Evolutionary conservation across 2,329 filamentous ascomycete genomes (phyloP), one percentile per base, ranked within the genome.

Genomic region (Alternaria alternata): DNA sequence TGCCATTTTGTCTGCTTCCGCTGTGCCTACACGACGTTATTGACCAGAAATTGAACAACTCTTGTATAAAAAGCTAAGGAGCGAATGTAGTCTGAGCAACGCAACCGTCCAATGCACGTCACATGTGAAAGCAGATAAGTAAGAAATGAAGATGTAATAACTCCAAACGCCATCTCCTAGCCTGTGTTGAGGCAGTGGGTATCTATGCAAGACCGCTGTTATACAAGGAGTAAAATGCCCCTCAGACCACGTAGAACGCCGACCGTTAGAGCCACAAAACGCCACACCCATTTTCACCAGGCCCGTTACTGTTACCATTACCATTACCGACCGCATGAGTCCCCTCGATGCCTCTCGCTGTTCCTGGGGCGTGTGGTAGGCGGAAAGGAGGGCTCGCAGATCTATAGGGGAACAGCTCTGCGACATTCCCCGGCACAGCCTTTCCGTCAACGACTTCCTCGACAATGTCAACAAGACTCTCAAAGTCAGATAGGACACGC

Each of bases 371-470:
- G 16, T 9, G 32, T 7, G 48, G 48, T 18, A 41, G 18, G 5
- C 51, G 57, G 20, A 56, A 44, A 9, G 34, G 49, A 22, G 57
- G 59, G 49, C 67, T 69, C n/a, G 69, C 18, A 7, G 59, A 54
- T n/a, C 43, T 54, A 26, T 75, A 75, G 3, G 74, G 74, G 14
- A 75, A 66, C 11, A 70, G 28, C 1, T 72, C 57, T 1, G 52
- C 49, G n/a, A 70, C 48, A 20, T 73, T 63, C 0, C 55, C 20
- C 7, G 68, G 66, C 0, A 54, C 20, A 67, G 57, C 9, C 46
- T 39, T 54, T 28, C 61, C 28, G 18, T 54, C 20, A 18, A 51
- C 3, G 22, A 39, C 12, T 18, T 56, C 53, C n/a, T 47, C 51
- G 2, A 73, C 64, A 0, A 66, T 41, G 4, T 48, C 30, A 12